Conservation (phyloP, 2,329 filamentous ascomycete species). For the Tympanopsis confertula region DNA sequence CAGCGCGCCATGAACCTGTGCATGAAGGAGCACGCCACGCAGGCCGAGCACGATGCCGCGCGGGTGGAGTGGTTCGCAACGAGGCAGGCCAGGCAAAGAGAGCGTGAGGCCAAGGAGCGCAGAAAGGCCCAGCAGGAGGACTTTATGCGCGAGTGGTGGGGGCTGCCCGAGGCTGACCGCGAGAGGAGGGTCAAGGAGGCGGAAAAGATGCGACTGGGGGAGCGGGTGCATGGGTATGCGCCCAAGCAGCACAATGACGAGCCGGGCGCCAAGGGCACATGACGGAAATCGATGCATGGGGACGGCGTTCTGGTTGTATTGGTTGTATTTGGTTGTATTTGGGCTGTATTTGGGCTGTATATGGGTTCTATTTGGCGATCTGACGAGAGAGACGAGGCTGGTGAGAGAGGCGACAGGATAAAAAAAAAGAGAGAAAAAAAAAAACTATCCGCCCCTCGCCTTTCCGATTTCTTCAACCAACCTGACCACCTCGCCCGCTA, state of each 20-base stretch:
- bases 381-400: background rate
- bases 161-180: conserved; percentile 42
- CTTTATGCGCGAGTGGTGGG: conserved; percentile 59
- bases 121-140: conserved; percentile 51
- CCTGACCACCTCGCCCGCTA: conserved; percentile 34
- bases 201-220: conserved; percentile 34
- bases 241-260: conserved; percentile 19
- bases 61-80: conserved; percentile 86
- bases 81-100: conserved; percentile 57
- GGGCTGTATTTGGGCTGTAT: background rate
- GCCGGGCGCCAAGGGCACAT: conserved; percentile 11
- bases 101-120: conserved; percentile 51
- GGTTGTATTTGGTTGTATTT: conserved; percentile 1
- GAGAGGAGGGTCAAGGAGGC: conserved; percentile 32
- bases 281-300: conserved; percentile 2
- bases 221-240: conserved; percentile 43
- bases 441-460: background rate
- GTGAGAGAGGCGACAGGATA: background rate
- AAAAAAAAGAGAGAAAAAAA: background rate
- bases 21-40: conserved; percentile 79
- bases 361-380: background rate
- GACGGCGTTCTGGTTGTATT: conserved; percentile 4
- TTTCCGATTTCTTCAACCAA: conserved; percentile 16
- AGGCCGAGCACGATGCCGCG: conserved; percentile 74
- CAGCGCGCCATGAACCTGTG: conserved; percentile 85